phyloP scores from a whole-genome alignment of 495 filamentous ascomycete genomes.

The Aeminium ludgeri region DNA sequence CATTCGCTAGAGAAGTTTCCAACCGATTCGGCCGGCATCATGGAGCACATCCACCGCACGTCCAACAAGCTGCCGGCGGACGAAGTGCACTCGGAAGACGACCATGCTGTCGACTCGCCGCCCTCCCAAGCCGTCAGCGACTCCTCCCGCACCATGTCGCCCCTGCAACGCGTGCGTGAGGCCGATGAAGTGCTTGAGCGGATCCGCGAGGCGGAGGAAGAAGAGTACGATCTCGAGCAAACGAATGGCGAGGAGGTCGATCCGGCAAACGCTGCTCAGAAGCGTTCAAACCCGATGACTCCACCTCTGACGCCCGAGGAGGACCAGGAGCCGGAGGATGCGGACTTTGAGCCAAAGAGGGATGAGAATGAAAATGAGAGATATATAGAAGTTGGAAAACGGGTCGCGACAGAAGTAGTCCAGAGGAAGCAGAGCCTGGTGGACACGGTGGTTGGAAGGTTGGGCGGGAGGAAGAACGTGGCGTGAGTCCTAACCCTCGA shows the following conservation, averaged over 20 bases:
- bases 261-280: neutral
- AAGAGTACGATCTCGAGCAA: slow-evolving; percentile 2
- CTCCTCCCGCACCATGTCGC: neutral
- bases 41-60: slow-evolving; percentile 8
- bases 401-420: neutral
- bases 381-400: neutral
- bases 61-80: slow-evolving; percentile 2
- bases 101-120: neutral
- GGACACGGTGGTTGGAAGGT: neutral
- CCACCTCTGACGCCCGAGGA: slow-evolving; percentile 11
- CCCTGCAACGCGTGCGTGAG: slow-evolving; percentile 12
- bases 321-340: slow-evolving; percentile 2
- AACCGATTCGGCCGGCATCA: slow-evolving; percentile 7
- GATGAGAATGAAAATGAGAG: neutral
- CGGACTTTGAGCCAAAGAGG: slow-evolving; percentile 3
- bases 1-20: slow-evolving; percentile 15
- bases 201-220: slow-evolving; percentile 2
- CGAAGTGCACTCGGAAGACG: neutral
- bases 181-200: slow-evolving; percentile 8
- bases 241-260: slow-evolving; percentile 2
- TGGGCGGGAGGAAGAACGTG: neutral
- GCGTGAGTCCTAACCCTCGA: neutral
- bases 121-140: neutral
- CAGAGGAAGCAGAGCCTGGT: neutral
- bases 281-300: slow-evolving; percentile 1